These are phyloP conservation scores for Thinopyrum elongatum DNA, from an alignment of 176 grass and related monocot species.

Conservation along the genomic window DNA sequence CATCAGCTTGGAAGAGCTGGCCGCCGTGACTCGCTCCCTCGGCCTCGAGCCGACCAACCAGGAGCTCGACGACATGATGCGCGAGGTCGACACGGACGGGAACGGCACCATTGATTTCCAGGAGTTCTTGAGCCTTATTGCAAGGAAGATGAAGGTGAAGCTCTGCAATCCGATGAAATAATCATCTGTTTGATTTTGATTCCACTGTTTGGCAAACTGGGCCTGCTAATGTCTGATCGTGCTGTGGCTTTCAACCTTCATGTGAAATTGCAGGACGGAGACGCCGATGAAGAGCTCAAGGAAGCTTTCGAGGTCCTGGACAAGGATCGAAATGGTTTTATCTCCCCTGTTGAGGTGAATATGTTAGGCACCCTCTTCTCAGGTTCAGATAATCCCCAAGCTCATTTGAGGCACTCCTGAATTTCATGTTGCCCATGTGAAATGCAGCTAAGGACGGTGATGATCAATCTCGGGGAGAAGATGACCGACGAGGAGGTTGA, in stretches of 20 bases:
- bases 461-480: slow-evolving; percentile 76
- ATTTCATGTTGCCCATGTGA: not conserved
- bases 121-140: slow-evolving; percentile 65
- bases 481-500: slow-evolving; percentile 60
- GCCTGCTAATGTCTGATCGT: not conserved
- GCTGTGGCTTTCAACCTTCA: not conserved
- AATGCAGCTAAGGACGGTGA: slow-evolving; percentile 58
- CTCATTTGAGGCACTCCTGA: not conserved
- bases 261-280: slow-evolving; percentile 37
- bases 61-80: slow-evolving; percentile 78
- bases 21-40: slow-evolving; percentile 48
- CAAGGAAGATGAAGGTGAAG: slow-evolving; percentile 60
- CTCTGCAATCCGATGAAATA: not conserved
- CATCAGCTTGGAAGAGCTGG: slow-evolving; percentile 73
- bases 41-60: slow-evolving; percentile 56
- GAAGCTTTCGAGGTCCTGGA: slow-evolving; percentile 86
- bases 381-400: not conserved
- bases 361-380: not conserved
- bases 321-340: slow-evolving; percentile 76
- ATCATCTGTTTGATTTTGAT: not conserved
- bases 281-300: slow-evolving; percentile 67
- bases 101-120: slow-evolving; percentile 80
- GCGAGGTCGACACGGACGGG: slow-evolving; percentile 65
- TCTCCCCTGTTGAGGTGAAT: slow-evolving; percentile 66
- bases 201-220: too few relatives aligned